Base-by-base conservation (phyloP, 164 flowering plant species). In the Warburgia ugandensis region DNA sequence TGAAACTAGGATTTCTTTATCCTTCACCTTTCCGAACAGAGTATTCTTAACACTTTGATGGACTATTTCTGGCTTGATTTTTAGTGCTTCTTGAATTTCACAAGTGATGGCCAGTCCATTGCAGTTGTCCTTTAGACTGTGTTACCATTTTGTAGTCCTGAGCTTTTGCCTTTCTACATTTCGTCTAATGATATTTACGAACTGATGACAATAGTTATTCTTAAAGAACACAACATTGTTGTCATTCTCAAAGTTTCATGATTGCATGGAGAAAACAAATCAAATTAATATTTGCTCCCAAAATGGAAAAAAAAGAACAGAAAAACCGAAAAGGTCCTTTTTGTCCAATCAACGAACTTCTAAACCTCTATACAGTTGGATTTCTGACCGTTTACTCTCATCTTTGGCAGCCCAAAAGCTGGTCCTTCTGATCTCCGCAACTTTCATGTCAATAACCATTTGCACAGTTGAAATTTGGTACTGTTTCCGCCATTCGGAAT, bases 381-480 rank as follows among this genome's bases (percentile, higher is more conserved):
- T 46, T 12, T 12, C 7, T 16, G 13, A 11, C 8, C 0, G 29
- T 30, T 30, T 40, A n/a, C 14, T 16, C 47, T 43, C 5, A 3
- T 43, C 28, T 10, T 43, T 43, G 47, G 57, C 57, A 53, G 57
- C 21, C 57, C 57, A 3, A 48, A 48, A 16, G 44, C 57, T 41
- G 42, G 57, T 26, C 57, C 57, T 41, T 53, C 57, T 2, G 57
- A 53, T 41, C 20, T 38, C 5, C 48, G 8, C 13, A 38, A 37
- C 11, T 53, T 53, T 41, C 37, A 4, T 41, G 47, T 53, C 35
- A 48, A 42, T n/a, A 5, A 53, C 37, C 57, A 53, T 53, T 29
- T 53, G 38, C 57, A 42, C 5, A 41, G 48, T 28, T 53, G 44
- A 53, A 33, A 17, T 13, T 5, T 6, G 3, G 17, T n/a, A n/a